Percentiles rank a stretch among this genome's conserved stretches.
Evolutionary conservation across 1,284 basidiomycete genomes (phyloP).

Genomic region (Heliocybe sulcata): DNA sequence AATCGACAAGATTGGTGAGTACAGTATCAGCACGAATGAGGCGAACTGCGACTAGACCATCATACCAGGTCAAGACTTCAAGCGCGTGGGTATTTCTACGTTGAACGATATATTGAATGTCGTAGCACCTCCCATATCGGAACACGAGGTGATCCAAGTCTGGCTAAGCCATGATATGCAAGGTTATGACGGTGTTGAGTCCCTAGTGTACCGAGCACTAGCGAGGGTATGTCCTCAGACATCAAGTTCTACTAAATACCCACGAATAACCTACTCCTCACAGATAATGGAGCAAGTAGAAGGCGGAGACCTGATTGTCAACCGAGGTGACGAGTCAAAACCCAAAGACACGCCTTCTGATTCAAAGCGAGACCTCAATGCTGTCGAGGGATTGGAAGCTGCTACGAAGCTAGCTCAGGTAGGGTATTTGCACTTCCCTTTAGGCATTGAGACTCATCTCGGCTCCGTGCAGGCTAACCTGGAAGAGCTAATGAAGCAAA

Average conservation of each 20-base stretch:
- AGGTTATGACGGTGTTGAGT: constrained; percentile 93
- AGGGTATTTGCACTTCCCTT: constrained; percentile 10
- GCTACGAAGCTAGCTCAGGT: constrained; percentile 81
- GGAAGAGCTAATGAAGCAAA: constrained; percentile 68
- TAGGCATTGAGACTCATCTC: background rate
- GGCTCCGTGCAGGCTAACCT: constrained; percentile 66
- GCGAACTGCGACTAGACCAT: constrained; percentile 5
- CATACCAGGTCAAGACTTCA: constrained; percentile 74
- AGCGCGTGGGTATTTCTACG: constrained; percentile 79
- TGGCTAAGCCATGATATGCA: constrained; percentile 95
- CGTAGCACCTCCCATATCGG: constrained; percentile 96
- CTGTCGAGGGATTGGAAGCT: constrained; percentile 78
- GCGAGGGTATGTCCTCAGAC: constrained; percentile 49
- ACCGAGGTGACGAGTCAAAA: constrained; percentile 71
- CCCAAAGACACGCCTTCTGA: constrained; percentile 47
- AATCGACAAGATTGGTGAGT: constrained; percentile 73
- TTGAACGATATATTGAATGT: constrained; percentile 90
- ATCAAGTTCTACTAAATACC: background rate
- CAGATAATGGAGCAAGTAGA: constrained; percentile 93
- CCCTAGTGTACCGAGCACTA: constrained; percentile 88
- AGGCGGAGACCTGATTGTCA: constrained; percentile 86
- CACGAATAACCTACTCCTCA: no score
- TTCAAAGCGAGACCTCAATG: constrained; percentile 63
- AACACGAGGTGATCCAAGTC: constrained; percentile 95
- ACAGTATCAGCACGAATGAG: background rate